phyloP scores from a whole-genome alignment of 1,284 basidiomycete genomes.

The Hymenochaete sp. region DNA sequence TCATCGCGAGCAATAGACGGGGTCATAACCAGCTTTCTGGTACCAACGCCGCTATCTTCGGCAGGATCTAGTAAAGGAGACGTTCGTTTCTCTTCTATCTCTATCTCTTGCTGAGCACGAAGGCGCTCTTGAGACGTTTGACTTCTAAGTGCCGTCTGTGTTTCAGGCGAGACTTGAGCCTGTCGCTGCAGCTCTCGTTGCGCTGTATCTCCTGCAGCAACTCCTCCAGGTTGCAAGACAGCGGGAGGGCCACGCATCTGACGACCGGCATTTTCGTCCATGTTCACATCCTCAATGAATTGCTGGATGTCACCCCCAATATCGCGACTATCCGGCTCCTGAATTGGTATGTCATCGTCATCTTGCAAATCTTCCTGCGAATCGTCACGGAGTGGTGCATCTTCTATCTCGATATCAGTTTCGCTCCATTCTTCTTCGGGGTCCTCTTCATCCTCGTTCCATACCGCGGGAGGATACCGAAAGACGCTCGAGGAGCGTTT shows the following conservation, averaged over 20 bases:
- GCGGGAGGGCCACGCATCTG: conserved; percentile 21
- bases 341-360: conserved; percentile 58
- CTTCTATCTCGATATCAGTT: conserved; percentile 64
- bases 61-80: conserved; percentile 37
- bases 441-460: conserved; percentile 74
- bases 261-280: conserved; percentile 20
- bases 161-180: conserved; percentile 23
- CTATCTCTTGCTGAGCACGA: conserved; percentile 9
- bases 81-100: conserved; percentile 19
- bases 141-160: conserved; percentile 27
- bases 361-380: conserved; percentile 24
- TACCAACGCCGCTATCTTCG: conserved; percentile 54
- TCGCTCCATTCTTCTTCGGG: conserved; percentile 69
- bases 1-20: conserved; percentile 62
- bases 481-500: conserved; percentile 50
- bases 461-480: conserved; percentile 71
- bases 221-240: conserved; percentile 16
- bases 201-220: conserved; percentile 9
- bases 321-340: conserved; percentile 33
- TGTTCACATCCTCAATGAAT: conserved; percentile 34
- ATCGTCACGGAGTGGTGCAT: conserved; percentile 27
- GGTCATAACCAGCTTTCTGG: conserved; percentile 67
- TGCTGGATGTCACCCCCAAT: conserved; percentile 31
- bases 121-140: conserved; percentile 35
- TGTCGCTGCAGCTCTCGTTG: conserved; percentile 16